These are phyloP conservation scores for Emmonsiellopsis sp. DNA, from an alignment of 2,329 filamentous ascomycete genomes.

Conservation along the genomic window DNA sequence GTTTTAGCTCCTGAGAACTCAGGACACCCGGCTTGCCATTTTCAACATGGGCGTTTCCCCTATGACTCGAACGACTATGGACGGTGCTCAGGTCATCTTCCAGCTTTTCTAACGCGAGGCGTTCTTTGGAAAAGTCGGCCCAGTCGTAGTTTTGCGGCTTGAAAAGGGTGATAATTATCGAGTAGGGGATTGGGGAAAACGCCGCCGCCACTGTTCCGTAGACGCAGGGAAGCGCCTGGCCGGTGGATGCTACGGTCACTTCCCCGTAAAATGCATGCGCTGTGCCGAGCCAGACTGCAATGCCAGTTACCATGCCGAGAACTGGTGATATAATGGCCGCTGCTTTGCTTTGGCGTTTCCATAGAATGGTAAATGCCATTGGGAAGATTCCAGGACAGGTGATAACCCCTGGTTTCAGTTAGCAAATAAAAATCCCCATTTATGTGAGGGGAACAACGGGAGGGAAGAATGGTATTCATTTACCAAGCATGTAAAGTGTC, in stretches of 20 bases:
- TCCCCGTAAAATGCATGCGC: slow-evolving; percentile 39
- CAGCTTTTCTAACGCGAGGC: slow-evolving; percentile 18
- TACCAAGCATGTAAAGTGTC: slow-evolving; percentile 45
- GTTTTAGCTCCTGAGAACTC: slow-evolving; percentile 24
- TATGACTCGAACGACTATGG: not conserved
- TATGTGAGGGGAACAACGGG: no score
- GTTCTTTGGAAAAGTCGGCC: slow-evolving; percentile 28
- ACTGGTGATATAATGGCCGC: slow-evolving; percentile 44
- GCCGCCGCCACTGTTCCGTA: slow-evolving; percentile 47
- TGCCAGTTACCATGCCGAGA: slow-evolving; percentile 41
- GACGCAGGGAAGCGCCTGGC: slow-evolving; percentile 41
- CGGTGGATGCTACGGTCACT: slow-evolving; percentile 41
- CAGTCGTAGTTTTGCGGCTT: slow-evolving; percentile 36
- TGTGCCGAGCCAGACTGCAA: slow-evolving; percentile 45
- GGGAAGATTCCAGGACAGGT: slow-evolving; percentile 47
- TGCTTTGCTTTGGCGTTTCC: slow-evolving; percentile 39
- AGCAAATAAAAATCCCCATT: not conserved
- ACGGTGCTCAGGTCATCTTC: not conserved
- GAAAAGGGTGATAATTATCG: slow-evolving; percentile 37
- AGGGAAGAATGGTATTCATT: not conserved
- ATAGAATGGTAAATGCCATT: slow-evolving; percentile 44
- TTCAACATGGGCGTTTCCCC: not conserved
- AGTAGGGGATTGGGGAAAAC: slow-evolving; percentile 43
- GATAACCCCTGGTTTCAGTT: slow-evolving; percentile 32
- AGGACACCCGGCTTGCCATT: not conserved